These are phyloP conservation scores for Botrytis fabae DNA, from an alignment of 2,329 filamentous ascomycete genomes.

Conservation along the genomic window DNA sequence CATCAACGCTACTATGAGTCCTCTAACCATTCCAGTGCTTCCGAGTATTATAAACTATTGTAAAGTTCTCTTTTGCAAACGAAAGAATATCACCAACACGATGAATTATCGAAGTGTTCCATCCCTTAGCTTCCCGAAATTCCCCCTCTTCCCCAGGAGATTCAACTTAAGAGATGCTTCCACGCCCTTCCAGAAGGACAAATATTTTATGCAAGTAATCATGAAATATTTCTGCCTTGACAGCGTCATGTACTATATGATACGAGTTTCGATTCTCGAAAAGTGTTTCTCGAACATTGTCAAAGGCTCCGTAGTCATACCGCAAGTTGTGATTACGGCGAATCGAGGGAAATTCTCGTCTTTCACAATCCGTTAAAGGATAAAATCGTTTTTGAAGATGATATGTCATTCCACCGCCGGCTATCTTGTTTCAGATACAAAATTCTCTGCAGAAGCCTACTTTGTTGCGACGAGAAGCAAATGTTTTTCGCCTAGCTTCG, in stretches of 20 bases:
- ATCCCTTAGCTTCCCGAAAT: not conserved
- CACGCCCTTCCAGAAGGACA: not conserved
- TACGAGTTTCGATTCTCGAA: not conserved
- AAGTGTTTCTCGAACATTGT: not conserved
- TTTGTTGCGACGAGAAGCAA: not conserved
- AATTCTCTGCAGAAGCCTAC: not conserved
- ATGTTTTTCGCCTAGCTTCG: not conserved
- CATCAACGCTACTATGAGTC: not conserved
- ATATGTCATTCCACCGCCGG: accelerated
- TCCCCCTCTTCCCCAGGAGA: not conserved
- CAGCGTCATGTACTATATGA: not conserved
- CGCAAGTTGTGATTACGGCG: not conserved
- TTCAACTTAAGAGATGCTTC: not conserved
- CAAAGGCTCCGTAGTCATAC: not conserved
- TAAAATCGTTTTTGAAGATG: not conserved
- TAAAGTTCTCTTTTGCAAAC: not conserved
- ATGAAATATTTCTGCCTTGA: not conserved
- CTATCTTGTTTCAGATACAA: accelerated
- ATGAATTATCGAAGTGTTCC: accelerated
- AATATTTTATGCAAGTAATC: not conserved
- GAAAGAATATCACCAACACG: not conserved
- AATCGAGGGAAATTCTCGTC: not conserved
- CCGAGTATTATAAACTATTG: not conserved
- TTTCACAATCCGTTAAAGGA: not conserved
- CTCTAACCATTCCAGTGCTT: not conserved